Conservation (phyloP, 2,329 filamentous ascomycete species). For the Sporothrix sp. region DNA sequence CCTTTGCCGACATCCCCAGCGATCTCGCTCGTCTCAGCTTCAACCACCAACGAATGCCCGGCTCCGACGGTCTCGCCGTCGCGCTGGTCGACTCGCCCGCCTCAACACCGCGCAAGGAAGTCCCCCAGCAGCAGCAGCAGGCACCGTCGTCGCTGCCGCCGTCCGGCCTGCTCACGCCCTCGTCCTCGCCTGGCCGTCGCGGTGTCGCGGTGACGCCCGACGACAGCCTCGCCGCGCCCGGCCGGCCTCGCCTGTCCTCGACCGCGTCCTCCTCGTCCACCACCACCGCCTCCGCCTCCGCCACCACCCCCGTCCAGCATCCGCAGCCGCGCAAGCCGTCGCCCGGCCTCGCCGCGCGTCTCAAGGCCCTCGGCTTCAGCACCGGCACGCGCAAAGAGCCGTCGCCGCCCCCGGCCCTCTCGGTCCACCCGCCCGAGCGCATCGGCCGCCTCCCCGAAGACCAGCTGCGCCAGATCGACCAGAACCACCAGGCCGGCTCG, state of each 20-base stretch:
- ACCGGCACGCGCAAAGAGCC: constrained; percentile 29
- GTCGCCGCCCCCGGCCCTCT: constrained; percentile 27
- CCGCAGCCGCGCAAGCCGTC: constrained; percentile 47
- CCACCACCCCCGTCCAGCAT: constrained; percentile 7
- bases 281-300: constrained; percentile 15
- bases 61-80: constrained; percentile 10
- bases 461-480: constrained; percentile 60
- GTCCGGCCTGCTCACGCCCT: constrained; percentile 5
- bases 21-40: constrained; percentile 30
- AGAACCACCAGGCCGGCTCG: constrained; percentile 51
- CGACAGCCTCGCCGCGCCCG: neutral
- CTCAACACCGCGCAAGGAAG: constrained; percentile 12
- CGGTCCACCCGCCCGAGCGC: constrained; percentile 30
- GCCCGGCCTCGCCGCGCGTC: constrained; percentile 53
- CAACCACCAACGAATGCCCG: constrained; percentile 13
- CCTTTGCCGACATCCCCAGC: constrained; percentile 33
- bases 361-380: constrained; percentile 55
- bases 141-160: neutral
- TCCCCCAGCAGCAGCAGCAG: constrained; percentile 14
- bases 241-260: constrained; percentile 15
- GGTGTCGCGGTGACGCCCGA: constrained; percentile 9
- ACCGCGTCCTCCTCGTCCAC: constrained; percentile 17
- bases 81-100: constrained; percentile 5
- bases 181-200: constrained; percentile 16
- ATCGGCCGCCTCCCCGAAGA: constrained; percentile 62